Conservation (phyloP, 1,284 basidiomycete species). For the Cryptococcus jaspeensis region DNA sequence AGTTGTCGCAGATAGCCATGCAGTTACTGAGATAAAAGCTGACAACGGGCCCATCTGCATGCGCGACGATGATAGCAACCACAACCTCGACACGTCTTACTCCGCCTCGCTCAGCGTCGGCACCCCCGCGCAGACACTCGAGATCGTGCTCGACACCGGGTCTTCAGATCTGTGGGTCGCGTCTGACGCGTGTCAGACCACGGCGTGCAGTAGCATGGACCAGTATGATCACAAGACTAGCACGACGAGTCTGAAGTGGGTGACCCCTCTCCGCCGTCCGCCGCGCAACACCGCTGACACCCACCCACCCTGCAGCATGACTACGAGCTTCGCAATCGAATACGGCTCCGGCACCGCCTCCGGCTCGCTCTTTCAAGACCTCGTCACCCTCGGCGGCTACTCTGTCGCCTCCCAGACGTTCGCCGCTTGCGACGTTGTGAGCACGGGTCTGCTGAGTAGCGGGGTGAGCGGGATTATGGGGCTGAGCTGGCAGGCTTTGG, state of each 20-base stretch:
- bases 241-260: constrained; percentile 20
- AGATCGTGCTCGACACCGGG: constrained; percentile 59
- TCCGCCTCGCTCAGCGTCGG: constrained; percentile 46
- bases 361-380: constrained; percentile 69
- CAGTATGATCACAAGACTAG: constrained; percentile 23
- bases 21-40: not conserved
- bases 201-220: constrained; percentile 33
- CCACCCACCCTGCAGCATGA: constrained; percentile 17
- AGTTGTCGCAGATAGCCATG: not conserved
- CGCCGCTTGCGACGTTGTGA: constrained; percentile 52
- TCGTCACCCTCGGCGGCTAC: constrained; percentile 78
- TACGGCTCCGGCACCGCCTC: constrained; percentile 64
- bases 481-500: constrained; percentile 53
- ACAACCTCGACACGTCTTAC: constrained; percentile 50
- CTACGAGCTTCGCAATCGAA: constrained; percentile 38
- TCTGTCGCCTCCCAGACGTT: constrained; percentile 67
- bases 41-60: not conserved
- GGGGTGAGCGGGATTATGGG: constrained; percentile 56
- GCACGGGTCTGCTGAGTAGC: constrained; percentile 43
- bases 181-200: constrained; percentile 20
- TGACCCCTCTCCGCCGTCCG: not conserved
- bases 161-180: constrained; percentile 58
- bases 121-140: constrained; percentile 55
- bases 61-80: constrained; percentile 21
- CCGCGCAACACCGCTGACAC: not conserved